These are phyloP conservation scores for Elsinoe ampelina DNA, from an alignment of 2,329 filamentous ascomycete genomes.

Conservation along the genomic window DNA sequence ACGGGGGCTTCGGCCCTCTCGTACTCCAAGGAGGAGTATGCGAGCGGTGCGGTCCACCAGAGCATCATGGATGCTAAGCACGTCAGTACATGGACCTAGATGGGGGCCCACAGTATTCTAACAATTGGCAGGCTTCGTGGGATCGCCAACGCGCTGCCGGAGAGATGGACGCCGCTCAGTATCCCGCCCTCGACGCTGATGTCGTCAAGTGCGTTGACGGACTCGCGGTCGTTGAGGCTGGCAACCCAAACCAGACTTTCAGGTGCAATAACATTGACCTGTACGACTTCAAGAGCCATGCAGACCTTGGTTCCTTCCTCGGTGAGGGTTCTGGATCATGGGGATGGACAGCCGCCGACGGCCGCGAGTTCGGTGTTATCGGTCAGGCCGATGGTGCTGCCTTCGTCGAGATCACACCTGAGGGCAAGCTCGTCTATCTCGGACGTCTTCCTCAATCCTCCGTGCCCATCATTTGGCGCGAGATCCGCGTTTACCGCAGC, in stretches of 20 bases:
- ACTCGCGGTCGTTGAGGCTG: constrained; percentile 36
- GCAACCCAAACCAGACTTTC: constrained; percentile 42
- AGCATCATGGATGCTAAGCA: constrained; percentile 15
- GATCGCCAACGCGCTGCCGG: constrained; percentile 19
- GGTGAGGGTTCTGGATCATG: constrained; percentile 42
- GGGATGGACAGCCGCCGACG: constrained; percentile 45
- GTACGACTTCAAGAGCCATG: constrained; percentile 48
- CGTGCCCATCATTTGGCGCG: constrained; percentile 42
- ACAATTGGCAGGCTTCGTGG: constrained; percentile 15
- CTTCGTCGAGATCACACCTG: constrained; percentile 44
- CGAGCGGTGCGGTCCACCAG: constrained; percentile 10
- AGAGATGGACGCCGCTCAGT: constrained; percentile 19
- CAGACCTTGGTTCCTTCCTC: constrained; percentile 40
- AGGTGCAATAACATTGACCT: constrained; percentile 44
- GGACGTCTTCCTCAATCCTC: constrained; percentile 43
- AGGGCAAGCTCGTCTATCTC: constrained; percentile 44
- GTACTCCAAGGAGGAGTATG: constrained; percentile 12
- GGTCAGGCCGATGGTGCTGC: constrained; percentile 47
- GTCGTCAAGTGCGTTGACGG: constrained; percentile 34
- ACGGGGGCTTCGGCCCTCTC: not conserved
- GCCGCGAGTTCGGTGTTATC: constrained; percentile 47
- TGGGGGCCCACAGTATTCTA: not conserved
- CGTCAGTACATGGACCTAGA: not conserved
- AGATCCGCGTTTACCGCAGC: constrained; percentile 40
- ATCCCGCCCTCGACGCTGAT: constrained; percentile 16